Base-by-base conservation (phyloP, 768 basidiomycete species). In the Tricholomella constricta region DNA sequence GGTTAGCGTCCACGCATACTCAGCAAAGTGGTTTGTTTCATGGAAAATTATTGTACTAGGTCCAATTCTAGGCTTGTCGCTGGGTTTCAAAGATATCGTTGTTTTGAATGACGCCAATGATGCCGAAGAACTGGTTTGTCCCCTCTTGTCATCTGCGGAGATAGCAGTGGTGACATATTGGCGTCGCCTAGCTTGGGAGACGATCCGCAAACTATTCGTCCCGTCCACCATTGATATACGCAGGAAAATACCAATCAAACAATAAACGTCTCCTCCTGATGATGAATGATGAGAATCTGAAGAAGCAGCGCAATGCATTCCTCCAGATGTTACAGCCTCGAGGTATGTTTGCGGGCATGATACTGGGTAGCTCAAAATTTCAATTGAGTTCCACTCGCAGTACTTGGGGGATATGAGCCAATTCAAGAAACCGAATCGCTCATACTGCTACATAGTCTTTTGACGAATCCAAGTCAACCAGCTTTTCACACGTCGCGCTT, bases 181-280 rank as follows among this genome's bases (percentile, higher is more conserved):
- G 6, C 29, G 29, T 31, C 11, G 29, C 29, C 29, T 31, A 57
- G 56, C 56, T 57, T 29, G 23, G 12, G 6, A 45, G 38, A 31
- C 56, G 56, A 9, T 57, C 56, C 1, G 7, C 27, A 15, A 53
- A 57, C 40, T 57, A 57, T 43, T 57, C 56, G 6, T 57, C 56
- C 6, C 26, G 56, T 17, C 47, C 48, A 45, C 56, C 47, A 9
- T 20, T 51, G 17, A 38, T 52, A 10, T 56, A 52, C 17, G 38
- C 46, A 10, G 53, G 40, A 36, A 48, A 48, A 45, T 55, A 55
- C 19, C 54, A 50, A 37, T 55, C 54, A 7, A 31, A 55, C 12
- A 40, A 55, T 27, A 51, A 55, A 40, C 47, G 54, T 25, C 34
- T 55, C 2, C 40, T 49, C 10, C 40, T 55, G 3, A 38, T 55